Percentiles rank a stretch among this genome's conserved stretches.
These are phyloP conservation scores for Multifurca ochricompacta DNA, from an alignment of 768 basidiomycete genomes.

Conservation along the genomic window DNA sequence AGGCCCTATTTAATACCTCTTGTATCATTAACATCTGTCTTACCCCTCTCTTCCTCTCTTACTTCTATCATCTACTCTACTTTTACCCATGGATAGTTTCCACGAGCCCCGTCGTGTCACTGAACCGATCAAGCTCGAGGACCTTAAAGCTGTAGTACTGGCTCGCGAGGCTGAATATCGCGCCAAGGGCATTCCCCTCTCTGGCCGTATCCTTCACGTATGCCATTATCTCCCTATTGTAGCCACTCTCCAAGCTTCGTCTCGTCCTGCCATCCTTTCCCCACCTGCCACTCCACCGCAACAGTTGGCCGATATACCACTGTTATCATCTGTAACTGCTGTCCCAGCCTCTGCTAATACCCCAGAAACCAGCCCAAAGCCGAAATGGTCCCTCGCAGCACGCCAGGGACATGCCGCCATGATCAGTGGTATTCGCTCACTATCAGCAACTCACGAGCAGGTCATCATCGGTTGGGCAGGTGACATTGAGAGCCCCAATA, in stretches of 20 bases:
- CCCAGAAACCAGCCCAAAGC: slow-evolving; percentile 16
- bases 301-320: slow-evolving; percentile 40
- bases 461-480: slow-evolving; percentile 93
- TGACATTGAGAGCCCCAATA: slow-evolving; percentile 52
- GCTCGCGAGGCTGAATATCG: slow-evolving; percentile 66
- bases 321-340: slow-evolving; percentile 20
- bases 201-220: slow-evolving; percentile 87
- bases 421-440: slow-evolving; percentile 85
- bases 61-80: not conserved
- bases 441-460: slow-evolving; percentile 81
- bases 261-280: slow-evolving; percentile 44
- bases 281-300: slow-evolving; percentile 77
- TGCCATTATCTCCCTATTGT: slow-evolving; percentile 83
- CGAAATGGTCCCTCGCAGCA: slow-evolving; percentile 66
- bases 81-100: slow-evolving; percentile 63
- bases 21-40: not conserved
- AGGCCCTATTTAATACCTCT: slow-evolving; percentile 12
- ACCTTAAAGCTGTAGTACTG: slow-evolving; percentile 65
- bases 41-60: not conserved
- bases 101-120: slow-evolving; percentile 40
- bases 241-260: slow-evolving; percentile 43
- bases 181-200: slow-evolving; percentile 62
- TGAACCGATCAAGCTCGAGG: slow-evolving; percentile 54
- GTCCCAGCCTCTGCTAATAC: slow-evolving; percentile 17
- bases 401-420: slow-evolving; percentile 92